These are phyloP conservation scores for Phylloporus sp. DNA, from an alignment of 1,284 basidiomycete genomes.

Conservation along the genomic window DNA sequence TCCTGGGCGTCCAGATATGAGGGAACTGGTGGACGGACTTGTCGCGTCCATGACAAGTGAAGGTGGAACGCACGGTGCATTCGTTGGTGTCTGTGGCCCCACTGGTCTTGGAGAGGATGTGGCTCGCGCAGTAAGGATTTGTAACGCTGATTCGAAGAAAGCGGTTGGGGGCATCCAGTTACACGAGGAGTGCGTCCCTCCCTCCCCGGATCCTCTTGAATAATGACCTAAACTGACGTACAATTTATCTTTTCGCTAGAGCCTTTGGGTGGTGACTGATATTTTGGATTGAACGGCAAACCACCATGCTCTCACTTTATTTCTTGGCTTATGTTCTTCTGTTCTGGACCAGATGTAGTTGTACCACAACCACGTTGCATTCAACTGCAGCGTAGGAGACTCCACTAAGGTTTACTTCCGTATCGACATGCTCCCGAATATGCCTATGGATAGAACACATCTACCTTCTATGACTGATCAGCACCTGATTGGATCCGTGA, in stretches of 20 bases:
- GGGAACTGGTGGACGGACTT: conserved; percentile 48
- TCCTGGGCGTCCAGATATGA: conserved; percentile 54
- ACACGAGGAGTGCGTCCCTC: conserved; percentile 61
- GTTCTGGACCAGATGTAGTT: background rate
- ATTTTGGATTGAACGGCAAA: too few relatives aligned
- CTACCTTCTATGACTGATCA: too few relatives aligned
- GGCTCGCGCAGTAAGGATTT: conserved; percentile 48
- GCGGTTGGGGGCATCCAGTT: conserved; percentile 73
- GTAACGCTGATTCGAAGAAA: conserved; percentile 53
- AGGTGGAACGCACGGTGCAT: conserved; percentile 51
- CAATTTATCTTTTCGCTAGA: background rate
- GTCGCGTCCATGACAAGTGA: conserved; percentile 48
- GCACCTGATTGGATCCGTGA: too few relatives aligned
- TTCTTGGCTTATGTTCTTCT: background rate
- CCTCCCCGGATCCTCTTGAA: background rate
- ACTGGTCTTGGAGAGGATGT: conserved; percentile 57
- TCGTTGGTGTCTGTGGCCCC: conserved; percentile 74
- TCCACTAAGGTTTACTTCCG: too few relatives aligned
- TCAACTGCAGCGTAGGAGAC: background rate
- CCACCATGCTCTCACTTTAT: too few relatives aligned
- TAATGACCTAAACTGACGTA: background rate
- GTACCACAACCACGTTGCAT: too few relatives aligned
- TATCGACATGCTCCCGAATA: too few relatives aligned
- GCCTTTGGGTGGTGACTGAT: background rate
- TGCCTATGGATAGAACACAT: too few relatives aligned